Conservation (phyloP, 306 rosid genomes). For the Phaseolus lunatus region DNA sequence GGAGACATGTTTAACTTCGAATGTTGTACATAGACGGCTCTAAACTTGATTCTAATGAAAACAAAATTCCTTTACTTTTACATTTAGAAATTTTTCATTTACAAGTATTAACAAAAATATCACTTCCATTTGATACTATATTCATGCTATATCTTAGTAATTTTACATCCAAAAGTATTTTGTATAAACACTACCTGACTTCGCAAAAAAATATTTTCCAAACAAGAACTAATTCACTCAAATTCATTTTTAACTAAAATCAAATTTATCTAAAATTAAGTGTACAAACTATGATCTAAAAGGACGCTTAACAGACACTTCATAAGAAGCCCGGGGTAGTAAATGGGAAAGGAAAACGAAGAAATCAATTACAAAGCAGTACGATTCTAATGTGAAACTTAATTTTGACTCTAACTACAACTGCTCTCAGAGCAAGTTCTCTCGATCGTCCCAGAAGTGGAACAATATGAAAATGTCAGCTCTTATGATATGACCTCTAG, state of each 20-base stretch:
- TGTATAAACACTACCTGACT: background rate
- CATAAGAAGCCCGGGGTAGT: background rate
- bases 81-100: background rate
- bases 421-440: background rate
- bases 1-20: background rate
- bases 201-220: background rate
- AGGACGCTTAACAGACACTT: background rate
- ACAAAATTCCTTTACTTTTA: no score
- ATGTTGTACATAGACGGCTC: background rate
- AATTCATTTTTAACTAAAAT: background rate
- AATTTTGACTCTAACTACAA: background rate
- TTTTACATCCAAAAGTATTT: background rate
- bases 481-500: background rate
- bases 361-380: background rate
- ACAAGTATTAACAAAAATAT: background rate
- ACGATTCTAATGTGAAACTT: background rate
- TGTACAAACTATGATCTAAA: background rate
- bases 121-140: background rate
- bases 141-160: background rate
- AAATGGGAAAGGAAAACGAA: background rate
- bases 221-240: background rate
- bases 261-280: background rate
- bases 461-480: constrained; percentile 23
- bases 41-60: background rate
- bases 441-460: background rate